These are phyloP conservation scores for Oryza rufipogon DNA, from an alignment of 176 grass and related monocot species.

Conservation along the genomic window DNA sequence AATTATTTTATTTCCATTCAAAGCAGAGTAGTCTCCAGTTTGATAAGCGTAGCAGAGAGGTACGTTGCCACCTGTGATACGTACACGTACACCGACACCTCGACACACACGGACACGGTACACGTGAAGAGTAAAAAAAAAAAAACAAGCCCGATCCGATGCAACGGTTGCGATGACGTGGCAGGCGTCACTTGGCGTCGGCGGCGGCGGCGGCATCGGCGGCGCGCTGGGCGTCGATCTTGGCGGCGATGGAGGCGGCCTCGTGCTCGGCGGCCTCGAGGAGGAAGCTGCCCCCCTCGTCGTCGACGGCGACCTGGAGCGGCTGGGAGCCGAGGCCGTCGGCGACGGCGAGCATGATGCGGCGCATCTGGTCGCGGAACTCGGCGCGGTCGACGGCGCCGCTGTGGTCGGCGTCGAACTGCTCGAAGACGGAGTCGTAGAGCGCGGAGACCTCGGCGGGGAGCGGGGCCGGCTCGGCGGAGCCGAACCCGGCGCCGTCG, in stretches of 20 bases:
- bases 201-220: background rate
- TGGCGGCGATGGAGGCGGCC: constrained; percentile 56
- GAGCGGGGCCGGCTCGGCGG: constrained; percentile 42
- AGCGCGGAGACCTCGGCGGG: constrained; percentile 67
- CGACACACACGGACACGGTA: background rate
- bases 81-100: background rate
- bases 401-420: constrained; percentile 92
- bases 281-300: constrained; percentile 67
- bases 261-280: constrained; percentile 86
- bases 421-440: constrained; percentile 91
- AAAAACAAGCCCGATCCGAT: too few species aligned
- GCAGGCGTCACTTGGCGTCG: constrained; percentile 31
- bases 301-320: constrained; percentile 79
- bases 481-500: constrained; percentile 72
- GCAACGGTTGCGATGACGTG: background rate
- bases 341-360: constrained; percentile 91
- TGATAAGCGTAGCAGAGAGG: background rate
- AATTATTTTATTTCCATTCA: background rate
- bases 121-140: background rate
- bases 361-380: constrained; percentile 84
- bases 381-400: constrained; percentile 73
- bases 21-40: too few species aligned
- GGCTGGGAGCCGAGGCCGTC: constrained; percentile 86
- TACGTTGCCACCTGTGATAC: background rate
- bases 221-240: constrained; percentile 29